phyloP scores from a whole-genome alignment of 179 eudicot genomes.

The Carnegiea gigantea region DNA sequence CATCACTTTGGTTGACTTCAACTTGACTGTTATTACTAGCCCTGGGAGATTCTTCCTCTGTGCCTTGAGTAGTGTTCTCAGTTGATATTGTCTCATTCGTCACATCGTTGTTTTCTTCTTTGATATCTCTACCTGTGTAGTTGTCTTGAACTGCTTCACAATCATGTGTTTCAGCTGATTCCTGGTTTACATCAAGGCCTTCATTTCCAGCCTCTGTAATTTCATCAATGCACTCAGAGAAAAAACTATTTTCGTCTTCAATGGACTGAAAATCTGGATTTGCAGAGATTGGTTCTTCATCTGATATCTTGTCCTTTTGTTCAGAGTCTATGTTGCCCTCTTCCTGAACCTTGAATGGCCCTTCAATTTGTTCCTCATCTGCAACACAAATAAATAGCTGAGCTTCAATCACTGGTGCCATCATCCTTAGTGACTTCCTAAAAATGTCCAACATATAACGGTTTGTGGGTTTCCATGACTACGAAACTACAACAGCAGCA shows the following conservation, averaged over 20 bases:
- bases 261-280: slow-evolving; percentile 6
- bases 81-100: slow-evolving; percentile 14
- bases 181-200: slow-evolving; percentile 17
- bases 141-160: slow-evolving; percentile 17
- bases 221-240: slow-evolving; percentile 6
- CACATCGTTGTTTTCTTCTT: slow-evolving; percentile 6
- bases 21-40: not conserved
- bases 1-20: not conserved
- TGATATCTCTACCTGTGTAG: not conserved
- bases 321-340: not conserved
- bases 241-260: slow-evolving; percentile 1
- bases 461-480: not conserved
- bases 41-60: slow-evolving; percentile 1
- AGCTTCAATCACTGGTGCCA: not conserved
- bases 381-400: slow-evolving; percentile 1
- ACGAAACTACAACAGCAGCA: not conserved
- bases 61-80: not conserved
- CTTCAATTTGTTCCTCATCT: slow-evolving; percentile 22
- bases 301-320: slow-evolving; percentile 1
- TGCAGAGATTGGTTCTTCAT: slow-evolving; percentile 3
- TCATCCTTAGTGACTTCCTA: not conserved
- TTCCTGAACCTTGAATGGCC: slow-evolving; percentile 1
- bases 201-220: slow-evolving; percentile 10
- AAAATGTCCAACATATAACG: not conserved
- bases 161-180: slow-evolving; percentile 18